phyloP scores from a whole-genome alignment of 169 alveolate species.

The Cryptosporidium canis region DNA sequence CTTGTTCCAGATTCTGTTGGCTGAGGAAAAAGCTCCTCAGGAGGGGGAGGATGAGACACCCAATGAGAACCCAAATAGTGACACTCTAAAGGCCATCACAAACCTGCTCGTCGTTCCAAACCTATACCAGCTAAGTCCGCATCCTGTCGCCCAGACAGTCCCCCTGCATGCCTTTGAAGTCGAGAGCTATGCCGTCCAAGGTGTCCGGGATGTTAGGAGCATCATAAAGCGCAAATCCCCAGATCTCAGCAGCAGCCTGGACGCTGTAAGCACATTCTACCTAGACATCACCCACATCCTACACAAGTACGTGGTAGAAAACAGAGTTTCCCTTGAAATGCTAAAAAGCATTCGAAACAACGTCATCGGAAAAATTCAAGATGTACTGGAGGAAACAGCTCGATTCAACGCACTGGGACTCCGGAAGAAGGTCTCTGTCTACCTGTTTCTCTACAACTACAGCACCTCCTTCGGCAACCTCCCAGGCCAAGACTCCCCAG shows the following conservation, averaged over 20 bases:
- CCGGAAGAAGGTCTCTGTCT: not conserved
- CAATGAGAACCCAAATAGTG: not conserved
- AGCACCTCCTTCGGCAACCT: not conserved
- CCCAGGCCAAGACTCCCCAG: not conserved
- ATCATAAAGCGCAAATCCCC: not conserved
- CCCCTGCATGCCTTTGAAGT: not conserved
- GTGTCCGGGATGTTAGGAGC: not conserved
- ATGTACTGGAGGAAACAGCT: not conserved
- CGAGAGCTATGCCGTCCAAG: not conserved
- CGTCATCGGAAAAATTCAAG: not conserved
- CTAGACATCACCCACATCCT: slow-evolving; percentile 19
- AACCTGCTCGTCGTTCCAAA: not conserved
- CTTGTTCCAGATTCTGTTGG: not conserved
- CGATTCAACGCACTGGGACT: not conserved
- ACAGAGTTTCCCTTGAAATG: not conserved
- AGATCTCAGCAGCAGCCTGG: not conserved
- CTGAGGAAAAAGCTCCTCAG: not conserved
- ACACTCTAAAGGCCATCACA: not conserved
- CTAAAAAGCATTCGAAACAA: not conserved
- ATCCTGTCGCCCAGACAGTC: not conserved
- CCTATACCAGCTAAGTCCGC: not conserved
- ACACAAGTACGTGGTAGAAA: slow-evolving; percentile 4
- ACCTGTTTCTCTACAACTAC: slow-evolving; percentile 1
- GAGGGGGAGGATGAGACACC: not conserved
- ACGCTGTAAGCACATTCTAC: not conserved